Base-by-base conservation (phyloP, 1,284 basidiomycete species). In the Neolentinus lepideus region DNA sequence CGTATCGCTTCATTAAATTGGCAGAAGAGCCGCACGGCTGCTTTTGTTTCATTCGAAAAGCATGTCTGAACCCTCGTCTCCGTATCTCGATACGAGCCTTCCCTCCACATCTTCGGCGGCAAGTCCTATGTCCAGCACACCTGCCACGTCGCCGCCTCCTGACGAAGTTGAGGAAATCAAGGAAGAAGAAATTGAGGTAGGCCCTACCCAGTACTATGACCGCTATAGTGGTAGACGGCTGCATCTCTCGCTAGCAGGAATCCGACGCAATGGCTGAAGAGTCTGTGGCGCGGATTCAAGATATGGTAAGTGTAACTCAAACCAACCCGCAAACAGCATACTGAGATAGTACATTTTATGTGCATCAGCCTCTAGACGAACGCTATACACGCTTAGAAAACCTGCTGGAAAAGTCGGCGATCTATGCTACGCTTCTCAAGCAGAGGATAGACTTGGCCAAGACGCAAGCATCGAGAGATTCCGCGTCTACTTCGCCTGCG, bases 361-460 rank as follows among this genome's bases (percentile, higher is more conserved):
- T 73, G 74, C 55, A 4, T 16, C 16, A 43, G 38, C 12, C 38
- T 43, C 16, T 43, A n/a, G 71, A 72, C 27, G 70, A 71, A 46
- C 77, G 81, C 51, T 75, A 77, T 45, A 62, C 67, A 9, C 74
- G 78, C 16, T 78, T 90, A 24, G 72, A 81, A 53, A 76, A 70
- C 26, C 76, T 90, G 19, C 75, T 90, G 24, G 74, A 85, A 56
- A 83, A 82, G 60, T 87, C 85, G 0, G 77, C 78, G 1, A 71
- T 80, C 11, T 89, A 83, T 61, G 80, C 86, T 0, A 71, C 69
- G 45, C 72, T 86, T 25, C 70, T 90, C 6, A 79, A 81, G 53
- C 69, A 76, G 24, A 77, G 81, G 55, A 89, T 90, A 83, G 82
- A 86, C 56, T 66, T 62, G 31, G 59, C 54, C 27, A 61, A 63